Base-by-base conservation (phyloP, 345 rosid species). In the Trapa incisa region DNA sequence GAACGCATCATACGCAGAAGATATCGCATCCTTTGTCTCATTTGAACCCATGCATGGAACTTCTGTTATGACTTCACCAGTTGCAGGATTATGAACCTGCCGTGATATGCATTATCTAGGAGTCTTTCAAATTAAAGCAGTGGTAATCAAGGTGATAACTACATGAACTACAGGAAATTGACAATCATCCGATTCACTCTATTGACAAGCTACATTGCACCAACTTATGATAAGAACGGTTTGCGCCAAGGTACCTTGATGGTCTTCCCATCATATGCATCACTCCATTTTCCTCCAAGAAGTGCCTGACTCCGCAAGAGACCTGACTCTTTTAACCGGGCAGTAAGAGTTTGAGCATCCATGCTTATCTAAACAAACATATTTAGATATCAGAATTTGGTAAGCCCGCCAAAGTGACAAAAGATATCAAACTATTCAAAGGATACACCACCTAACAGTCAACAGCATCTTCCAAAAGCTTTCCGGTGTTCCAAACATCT, bases 51-150 rank as follows among this genome's bases (percentile, higher is more conserved):
- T 94, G 81, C 83, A 78, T 63, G 96, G 75, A 62, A 91, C 92
- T 64, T 86, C 83, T 22, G 88, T 87, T 47, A 94, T 61, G 70
- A 81, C 80, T 70, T 89, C 85, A 65, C 99, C 96, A 0, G 89
- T 94, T 32, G 97, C 92, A 8, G 97, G 97, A 80, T 94, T 91
- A 73, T 71, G 67, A 73, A 94, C 96, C 99, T 94, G 83, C 54
- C 66, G n/a, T 32, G 57, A 42, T 43, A 72, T 61, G 37, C 6
- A 29, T 37, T 15, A 32, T 12, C 58, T n/a, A 71, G 12, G 29
- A 61, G 12, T 22, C 14, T 43, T 66, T 53, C 41, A 37, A n/a
- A 3, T 1, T 3, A 15, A 36, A 67, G 70, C 70, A 53, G 35
- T 41, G 29, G 32, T 16, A 16, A 39, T 16, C 6, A 53, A 45